phyloP scores from a whole-genome alignment of 345 rosid genomes.

The Populus euphratica region DNA sequence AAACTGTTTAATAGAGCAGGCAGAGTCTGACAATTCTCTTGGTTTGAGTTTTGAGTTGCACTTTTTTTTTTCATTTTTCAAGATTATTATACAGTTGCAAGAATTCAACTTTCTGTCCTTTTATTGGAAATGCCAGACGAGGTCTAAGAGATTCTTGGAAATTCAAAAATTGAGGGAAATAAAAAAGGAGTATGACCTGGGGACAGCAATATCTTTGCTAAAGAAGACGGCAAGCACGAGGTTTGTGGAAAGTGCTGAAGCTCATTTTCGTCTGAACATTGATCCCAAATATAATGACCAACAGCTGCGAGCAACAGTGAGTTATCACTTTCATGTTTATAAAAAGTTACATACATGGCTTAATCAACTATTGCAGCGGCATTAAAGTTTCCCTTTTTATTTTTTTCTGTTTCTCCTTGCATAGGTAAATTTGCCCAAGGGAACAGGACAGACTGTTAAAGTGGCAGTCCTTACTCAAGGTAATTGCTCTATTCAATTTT shows the following conservation, averaged over 20 bases:
- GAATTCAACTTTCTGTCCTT: constrained; percentile 11
- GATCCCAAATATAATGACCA: constrained; percentile 97
- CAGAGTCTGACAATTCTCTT: background rate
- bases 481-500: constrained; percentile 23
- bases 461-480: constrained; percentile 99
- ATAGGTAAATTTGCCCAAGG: constrained; percentile 93
- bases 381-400: constrained; percentile 4
- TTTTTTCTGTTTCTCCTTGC: constrained; percentile 11
- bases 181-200: constrained; percentile 70
- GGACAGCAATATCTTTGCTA: constrained; percentile 69
- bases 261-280: constrained; percentile 93
- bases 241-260: constrained; percentile 89
- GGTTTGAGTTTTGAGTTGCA: background rate
- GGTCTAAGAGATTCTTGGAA: constrained; percentile 98
- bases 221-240: constrained; percentile 63
- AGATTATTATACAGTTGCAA: constrained; percentile 9
- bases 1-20: background rate
- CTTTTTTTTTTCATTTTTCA: background rate
- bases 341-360: background rate
- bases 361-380: background rate
- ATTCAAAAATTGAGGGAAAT: constrained; percentile 88
- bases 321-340: constrained; percentile 14
- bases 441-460: constrained; percentile 88
- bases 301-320: constrained; percentile 90
- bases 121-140: constrained; percentile 54